Conservation (phyloP, 2,329 filamentous ascomycete genomes). For the Furcasterigmium furcatum region DNA sequence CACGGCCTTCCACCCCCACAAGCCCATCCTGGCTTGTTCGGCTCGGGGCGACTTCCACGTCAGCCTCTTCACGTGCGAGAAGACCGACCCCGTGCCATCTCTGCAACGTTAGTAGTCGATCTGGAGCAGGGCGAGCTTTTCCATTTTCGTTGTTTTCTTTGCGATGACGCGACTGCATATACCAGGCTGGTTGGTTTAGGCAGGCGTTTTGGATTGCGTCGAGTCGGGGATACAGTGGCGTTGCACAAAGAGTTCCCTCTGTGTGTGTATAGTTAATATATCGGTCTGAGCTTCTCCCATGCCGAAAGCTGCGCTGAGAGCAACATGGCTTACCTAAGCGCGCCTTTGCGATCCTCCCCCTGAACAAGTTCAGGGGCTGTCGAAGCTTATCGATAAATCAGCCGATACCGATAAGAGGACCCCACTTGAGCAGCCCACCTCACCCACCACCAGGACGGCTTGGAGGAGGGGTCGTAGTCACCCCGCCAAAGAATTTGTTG, state of each 20-base stretch:
- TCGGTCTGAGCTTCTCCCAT: no score
- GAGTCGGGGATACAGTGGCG: background rate
- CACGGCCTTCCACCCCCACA: constrained; percentile 93
- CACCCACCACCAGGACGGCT: background rate
- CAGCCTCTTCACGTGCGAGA: constrained; percentile 77
- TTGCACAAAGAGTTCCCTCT: background rate
- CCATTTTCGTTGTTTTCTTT: background rate
- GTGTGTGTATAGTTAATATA: background rate
- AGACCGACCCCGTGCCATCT: constrained; percentile 26
- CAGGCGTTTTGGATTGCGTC: background rate
- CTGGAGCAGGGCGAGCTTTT: constrained; percentile 5
- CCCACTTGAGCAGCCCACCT: background rate
- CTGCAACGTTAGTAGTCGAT: constrained; percentile 2
- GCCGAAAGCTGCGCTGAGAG: no score
- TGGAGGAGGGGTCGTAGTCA: constrained; percentile 7
- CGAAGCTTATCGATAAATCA: constrained; percentile 6
- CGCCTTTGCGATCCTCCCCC: no score
- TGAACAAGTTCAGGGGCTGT: no score
- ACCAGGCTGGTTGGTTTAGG: background rate
- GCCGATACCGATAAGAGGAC: background rate
- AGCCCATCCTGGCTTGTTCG: constrained; percentile 84
- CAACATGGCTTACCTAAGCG: no score
- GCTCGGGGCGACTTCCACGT: constrained; percentile 86
- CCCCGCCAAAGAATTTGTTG: constrained; percentile 11
- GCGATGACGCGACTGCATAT: constrained; percentile 2